phyloP scores from a whole-genome alignment of 2,329 filamentous ascomycete genomes.

The Exophiala phaeomuriformis region DNA sequence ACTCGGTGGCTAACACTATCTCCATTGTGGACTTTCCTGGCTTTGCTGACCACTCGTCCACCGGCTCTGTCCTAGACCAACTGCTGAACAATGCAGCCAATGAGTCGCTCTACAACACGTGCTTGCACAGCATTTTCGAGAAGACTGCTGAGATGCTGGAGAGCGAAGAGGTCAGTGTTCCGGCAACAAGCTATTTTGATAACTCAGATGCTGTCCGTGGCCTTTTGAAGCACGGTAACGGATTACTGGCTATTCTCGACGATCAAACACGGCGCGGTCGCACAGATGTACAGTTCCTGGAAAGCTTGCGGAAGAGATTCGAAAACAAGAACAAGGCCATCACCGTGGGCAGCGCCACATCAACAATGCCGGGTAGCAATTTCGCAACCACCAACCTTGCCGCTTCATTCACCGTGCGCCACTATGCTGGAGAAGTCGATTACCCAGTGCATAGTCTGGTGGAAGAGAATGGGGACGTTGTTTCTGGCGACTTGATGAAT shows the following conservation, averaged over 20 bases:
- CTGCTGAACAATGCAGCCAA: conserved; percentile 89
- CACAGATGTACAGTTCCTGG: conserved; percentile 80
- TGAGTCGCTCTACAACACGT: conserved; percentile 87
- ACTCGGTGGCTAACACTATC: conserved; percentile 84
- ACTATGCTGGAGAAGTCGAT: conserved; percentile 94
- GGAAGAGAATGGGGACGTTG: conserved; percentile 92
- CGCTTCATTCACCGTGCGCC: conserved; percentile 80
- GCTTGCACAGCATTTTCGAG: conserved; percentile 92
- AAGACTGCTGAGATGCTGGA: conserved; percentile 88
- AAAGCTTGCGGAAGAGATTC: conserved; percentile 86
- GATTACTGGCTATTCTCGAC: conserved; percentile 85
- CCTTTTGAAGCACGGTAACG: conserved; percentile 85
- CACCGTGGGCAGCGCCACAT: conserved; percentile 64
- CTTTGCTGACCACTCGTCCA: conserved; percentile 76
- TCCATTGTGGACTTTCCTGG: conserved; percentile 95
- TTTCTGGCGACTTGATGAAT: conserved; percentile 93
- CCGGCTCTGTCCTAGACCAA: conserved; percentile 80
- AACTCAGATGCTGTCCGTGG: conserved; percentile 92
- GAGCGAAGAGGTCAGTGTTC: conserved; percentile 82
- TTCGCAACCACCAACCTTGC: conserved; percentile 76
- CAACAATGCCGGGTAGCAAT: conserved; percentile 77
- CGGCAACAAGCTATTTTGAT: conserved; percentile 94
- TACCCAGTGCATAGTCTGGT: conserved; percentile 81
- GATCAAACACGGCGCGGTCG: conserved; percentile 88
- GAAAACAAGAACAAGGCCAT: conserved; percentile 92